phyloP scores from a whole-genome alignment of 116 monocot species.

The Iris pallida region DNA sequence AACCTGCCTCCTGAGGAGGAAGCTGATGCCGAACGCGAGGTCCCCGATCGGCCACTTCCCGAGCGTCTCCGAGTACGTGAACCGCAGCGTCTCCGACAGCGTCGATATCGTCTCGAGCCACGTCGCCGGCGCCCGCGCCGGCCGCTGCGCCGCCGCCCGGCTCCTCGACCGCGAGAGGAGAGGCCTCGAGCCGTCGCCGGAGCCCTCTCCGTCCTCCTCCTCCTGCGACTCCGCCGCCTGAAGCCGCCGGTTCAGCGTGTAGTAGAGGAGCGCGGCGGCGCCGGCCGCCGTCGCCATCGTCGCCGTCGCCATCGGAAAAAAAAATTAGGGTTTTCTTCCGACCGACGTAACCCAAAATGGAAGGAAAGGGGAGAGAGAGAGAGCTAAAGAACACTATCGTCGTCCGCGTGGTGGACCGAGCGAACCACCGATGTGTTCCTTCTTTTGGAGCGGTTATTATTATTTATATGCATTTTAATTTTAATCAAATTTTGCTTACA shows the following conservation, averaged over 20 bases:
- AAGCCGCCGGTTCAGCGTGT: constrained; percentile 61
- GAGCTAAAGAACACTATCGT: neutral
- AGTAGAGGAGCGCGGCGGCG: constrained; percentile 86
- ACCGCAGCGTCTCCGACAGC: constrained; percentile 89
- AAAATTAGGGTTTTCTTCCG: too few relatives aligned
- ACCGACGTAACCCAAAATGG: neutral
- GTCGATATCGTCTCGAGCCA: constrained; percentile 95
- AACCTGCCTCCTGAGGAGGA: constrained; percentile 92
- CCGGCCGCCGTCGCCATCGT: constrained; percentile 96
- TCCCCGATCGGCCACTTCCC: constrained; percentile 99
- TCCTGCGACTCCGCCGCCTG: constrained; percentile 23
- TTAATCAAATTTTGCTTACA: too few relatives aligned
- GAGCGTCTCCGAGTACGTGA: constrained; percentile 92
- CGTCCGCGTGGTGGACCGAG: too few relatives aligned
- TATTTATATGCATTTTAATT: too few relatives aligned
- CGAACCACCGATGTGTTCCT: too few relatives aligned
- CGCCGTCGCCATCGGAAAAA: constrained; percentile 73
- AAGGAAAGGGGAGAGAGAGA: neutral
- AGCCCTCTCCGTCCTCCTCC: constrained; percentile 25
- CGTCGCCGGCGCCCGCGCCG: constrained; percentile 74
- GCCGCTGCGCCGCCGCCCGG: constrained; percentile 65
- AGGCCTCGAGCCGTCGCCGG: constrained; percentile 12
- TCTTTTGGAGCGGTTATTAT: too few relatives aligned
- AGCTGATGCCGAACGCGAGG: constrained; percentile 91
- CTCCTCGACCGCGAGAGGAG: constrained; percentile 25